Evolutionary conservation across 208 protist genomes (phyloP).

Genomic region (Naegleria gruberi): DNA sequence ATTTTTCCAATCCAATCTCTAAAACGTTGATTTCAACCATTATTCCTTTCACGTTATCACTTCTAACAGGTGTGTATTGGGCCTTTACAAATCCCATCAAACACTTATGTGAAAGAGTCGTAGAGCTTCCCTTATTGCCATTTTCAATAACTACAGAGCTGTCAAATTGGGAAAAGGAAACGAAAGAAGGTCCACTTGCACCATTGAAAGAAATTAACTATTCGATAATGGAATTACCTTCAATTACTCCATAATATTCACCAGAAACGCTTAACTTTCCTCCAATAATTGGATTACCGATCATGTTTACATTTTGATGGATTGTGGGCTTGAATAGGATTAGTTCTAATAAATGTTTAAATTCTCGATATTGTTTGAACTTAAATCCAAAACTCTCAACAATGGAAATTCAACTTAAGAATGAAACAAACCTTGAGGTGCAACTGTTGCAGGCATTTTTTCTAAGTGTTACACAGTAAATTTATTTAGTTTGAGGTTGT

Average conservation of each 20-base stretch:
- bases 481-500: too few species aligned
- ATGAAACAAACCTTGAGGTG: too few species aligned
- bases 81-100: neutral
- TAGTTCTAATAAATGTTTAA: too few species aligned
- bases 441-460: too few species aligned
- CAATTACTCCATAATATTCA: neutral
- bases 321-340: neutral
- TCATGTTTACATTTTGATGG: neutral
- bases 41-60: neutral
- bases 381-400: too few species aligned
- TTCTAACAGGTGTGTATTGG: conserved; percentile 2
- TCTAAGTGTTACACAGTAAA: too few species aligned
- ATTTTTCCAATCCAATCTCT: neutral
- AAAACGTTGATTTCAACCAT: neutral
- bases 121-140: neutral
- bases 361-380: too few species aligned
- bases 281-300: neutral
- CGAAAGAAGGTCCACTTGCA: too few species aligned
- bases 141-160: neutral
- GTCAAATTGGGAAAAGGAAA: neutral
- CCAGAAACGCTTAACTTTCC: neutral
- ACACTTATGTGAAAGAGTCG: neutral
- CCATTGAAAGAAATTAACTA: neutral
- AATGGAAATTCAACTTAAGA: too few species aligned
- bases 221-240: neutral